Conservation (phyloP, 2,329 filamentous ascomycete species). For the Septoria petroselini region DNA sequence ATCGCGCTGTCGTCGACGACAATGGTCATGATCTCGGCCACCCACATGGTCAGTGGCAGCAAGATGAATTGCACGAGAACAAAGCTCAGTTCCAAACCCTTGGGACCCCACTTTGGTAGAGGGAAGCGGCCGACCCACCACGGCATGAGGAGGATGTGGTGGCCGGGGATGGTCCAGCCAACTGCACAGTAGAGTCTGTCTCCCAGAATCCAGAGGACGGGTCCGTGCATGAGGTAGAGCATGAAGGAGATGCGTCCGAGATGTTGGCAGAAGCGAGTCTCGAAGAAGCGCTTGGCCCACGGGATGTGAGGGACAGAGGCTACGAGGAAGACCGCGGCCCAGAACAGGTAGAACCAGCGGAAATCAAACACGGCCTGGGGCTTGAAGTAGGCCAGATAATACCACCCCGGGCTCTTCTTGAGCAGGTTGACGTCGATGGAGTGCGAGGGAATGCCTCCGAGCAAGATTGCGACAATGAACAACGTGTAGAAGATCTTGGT, state of each 20-base stretch:
- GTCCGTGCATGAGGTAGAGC: slow-evolving; percentile 64
- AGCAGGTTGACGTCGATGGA: slow-evolving; percentile 52
- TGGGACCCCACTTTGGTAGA: slow-evolving; percentile 54
- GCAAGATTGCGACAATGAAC: slow-evolving; percentile 53
- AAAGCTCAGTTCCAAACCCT: slow-evolving; percentile 60
- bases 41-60: slow-evolving; percentile 57
- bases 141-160: slow-evolving; percentile 51
- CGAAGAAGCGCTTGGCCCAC: slow-evolving; percentile 59
- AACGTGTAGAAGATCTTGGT: slow-evolving; percentile 53
- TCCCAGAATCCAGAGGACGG: slow-evolving; percentile 57
- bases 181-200: slow-evolving; percentile 62
- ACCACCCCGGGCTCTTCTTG: slow-evolving; percentile 58
- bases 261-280: slow-evolving; percentile 58
- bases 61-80: slow-evolving; percentile 59
- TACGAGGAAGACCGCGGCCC: slow-evolving; percentile 57
- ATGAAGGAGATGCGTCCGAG: slow-evolving; percentile 61
- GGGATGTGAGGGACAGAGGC: slow-evolving; percentile 56
- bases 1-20: slow-evolving; percentile 61
- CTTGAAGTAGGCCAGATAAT: slow-evolving; percentile 55
- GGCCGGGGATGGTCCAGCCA: slow-evolving; percentile 52
- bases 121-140: slow-evolving; percentile 58
- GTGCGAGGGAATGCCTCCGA: slow-evolving; percentile 60
- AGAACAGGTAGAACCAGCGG: slow-evolving; percentile 36
- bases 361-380: slow-evolving; percentile 37
- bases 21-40: slow-evolving; percentile 57